phyloP scores from a whole-genome alignment of 345 rosid species.

The Eucalyptus victrix region DNA sequence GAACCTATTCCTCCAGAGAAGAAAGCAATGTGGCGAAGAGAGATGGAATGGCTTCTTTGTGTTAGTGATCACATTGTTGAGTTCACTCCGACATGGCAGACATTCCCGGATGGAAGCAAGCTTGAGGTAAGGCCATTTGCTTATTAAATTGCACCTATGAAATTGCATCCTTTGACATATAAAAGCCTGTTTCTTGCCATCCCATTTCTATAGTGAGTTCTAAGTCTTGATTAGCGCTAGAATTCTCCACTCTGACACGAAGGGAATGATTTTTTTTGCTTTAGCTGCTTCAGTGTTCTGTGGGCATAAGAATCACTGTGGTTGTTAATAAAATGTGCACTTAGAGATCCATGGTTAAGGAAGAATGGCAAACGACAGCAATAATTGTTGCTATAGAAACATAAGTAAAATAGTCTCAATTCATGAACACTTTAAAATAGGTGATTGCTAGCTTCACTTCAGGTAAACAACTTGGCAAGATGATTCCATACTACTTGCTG shows the following conservation, averaged over 20 bases:
- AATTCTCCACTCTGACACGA: not conserved
- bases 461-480: not conserved
- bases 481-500: not conserved
- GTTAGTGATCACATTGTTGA: slow-evolving; percentile 96
- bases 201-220: not conserved
- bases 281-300: not conserved
- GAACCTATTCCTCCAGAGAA: slow-evolving; percentile 74
- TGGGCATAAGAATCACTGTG: not conserved
- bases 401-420: not conserved
- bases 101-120: slow-evolving; percentile 90
- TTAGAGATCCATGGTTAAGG: not conserved
- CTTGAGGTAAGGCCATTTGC: slow-evolving; percentile 55
- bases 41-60: slow-evolving; percentile 92
- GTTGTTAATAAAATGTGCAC: not conserved
- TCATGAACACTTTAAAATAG: not conserved
- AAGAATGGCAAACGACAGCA: not conserved
- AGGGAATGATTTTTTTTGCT: not conserved
- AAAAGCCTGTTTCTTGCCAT: not conserved
- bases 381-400: not conserved
- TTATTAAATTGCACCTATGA: not conserved
- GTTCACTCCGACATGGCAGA: slow-evolving; percentile 92
- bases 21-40: slow-evolving; percentile 96
- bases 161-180: not conserved
- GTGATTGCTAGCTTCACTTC: not conserved
- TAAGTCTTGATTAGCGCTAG: not conserved